A percentile compares a stretch with the other conserved stretches of the same genome.
phyloP scores from a whole-genome alignment of 2,329 filamentous ascomycete genomes.

The Phyllosticta ampelicida region DNA sequence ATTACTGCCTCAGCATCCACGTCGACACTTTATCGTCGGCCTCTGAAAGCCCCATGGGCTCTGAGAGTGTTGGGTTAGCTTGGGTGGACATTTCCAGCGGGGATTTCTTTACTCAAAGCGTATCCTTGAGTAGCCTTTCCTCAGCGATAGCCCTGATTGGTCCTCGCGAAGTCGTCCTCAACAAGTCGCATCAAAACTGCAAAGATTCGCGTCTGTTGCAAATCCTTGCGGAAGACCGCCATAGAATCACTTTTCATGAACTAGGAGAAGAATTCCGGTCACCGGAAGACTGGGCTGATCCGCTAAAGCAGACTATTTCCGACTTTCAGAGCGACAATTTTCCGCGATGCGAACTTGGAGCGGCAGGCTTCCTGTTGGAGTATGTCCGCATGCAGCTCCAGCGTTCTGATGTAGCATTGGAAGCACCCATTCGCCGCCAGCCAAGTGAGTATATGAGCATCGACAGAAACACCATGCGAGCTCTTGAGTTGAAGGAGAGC shows the following conservation, averaged over 20 bases:
- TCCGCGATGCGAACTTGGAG: slow-evolving; percentile 56
- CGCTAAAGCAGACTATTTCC: slow-evolving; percentile 65
- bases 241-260: slow-evolving; percentile 63
- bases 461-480: slow-evolving; percentile 81
- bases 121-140: slow-evolving; percentile 59
- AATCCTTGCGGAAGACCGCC: slow-evolving; percentile 62
- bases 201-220: slow-evolving; percentile 51
- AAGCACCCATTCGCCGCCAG: slow-evolving; percentile 66
- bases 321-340: slow-evolving; percentile 40
- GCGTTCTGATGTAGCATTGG: slow-evolving; percentile 68
- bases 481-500: slow-evolving; percentile 80
- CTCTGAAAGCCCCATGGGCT: slow-evolving; percentile 18
- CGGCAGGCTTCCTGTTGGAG: slow-evolving; percentile 69
- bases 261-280: slow-evolving; percentile 33
- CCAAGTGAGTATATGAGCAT: slow-evolving; percentile 74
- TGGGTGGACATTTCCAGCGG: slow-evolving; percentile 96
- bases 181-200: slow-evolving; percentile 43
- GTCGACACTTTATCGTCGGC: slow-evolving; percentile 27
- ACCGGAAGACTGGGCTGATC: slow-evolving; percentile 57
- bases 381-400: slow-evolving; percentile 75
- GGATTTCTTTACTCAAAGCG: slow-evolving; percentile 77
- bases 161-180: slow-evolving; percentile 75
- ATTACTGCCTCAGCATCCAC: slow-evolving; percentile 79
- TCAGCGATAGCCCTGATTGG: slow-evolving; percentile 73
- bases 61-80: slow-evolving; percentile 50